phyloP scores from a whole-genome alignment of 1,284 basidiomycete genomes.

The Cryptococcus depauperatus region DNA sequence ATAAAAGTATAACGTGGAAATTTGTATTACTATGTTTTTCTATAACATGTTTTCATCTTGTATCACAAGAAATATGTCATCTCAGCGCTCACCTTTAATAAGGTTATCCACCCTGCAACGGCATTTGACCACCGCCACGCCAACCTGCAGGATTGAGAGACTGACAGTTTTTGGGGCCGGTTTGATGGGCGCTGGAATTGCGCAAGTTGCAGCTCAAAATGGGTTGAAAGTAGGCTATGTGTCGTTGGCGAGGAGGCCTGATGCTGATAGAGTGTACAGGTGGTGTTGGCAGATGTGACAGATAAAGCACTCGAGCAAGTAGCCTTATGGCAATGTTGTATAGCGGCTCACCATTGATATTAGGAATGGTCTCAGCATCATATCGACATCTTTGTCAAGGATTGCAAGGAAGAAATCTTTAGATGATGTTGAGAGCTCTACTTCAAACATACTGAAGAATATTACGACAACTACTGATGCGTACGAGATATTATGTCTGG shows the following conservation, averaged over 20 bases:
- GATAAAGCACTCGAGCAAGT: conserved; percentile 44
- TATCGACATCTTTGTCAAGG: conserved; percentile 50
- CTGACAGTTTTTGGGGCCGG: conserved; percentile 48
- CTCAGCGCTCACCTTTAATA: conserved; percentile 5
- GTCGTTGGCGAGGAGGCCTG: not conserved
- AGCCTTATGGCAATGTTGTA: no score
- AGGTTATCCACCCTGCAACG: conserved; percentile 18
- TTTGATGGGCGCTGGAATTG: conserved; percentile 51
- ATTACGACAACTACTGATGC: conserved; percentile 51
- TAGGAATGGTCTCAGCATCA: conserved; percentile 51
- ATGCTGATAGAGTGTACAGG: conserved; percentile 14
- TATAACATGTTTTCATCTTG: conserved; percentile 1
- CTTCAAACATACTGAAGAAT: conserved; percentile 45
- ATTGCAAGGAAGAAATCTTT: conserved; percentile 50
- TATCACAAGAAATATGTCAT: conserved; percentile 2
- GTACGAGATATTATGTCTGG: conserved; percentile 16
- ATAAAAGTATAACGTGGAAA: not conserved
- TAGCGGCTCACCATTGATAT: conserved; percentile 6
- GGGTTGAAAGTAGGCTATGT: conserved; percentile 44
- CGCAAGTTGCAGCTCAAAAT: conserved; percentile 48
- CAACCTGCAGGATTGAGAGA: conserved; percentile 27
- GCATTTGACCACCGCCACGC: conserved; percentile 18
- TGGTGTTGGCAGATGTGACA: conserved; percentile 45
- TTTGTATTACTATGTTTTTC: not conserved
- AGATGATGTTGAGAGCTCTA: conserved; percentile 44